Percentiles rank a stretch among this genome's conserved stretches.
These are phyloP conservation scores for Aspergillus caelatus DNA, from an alignment of 2,329 filamentous ascomycete species.

Conservation along the genomic window DNA sequence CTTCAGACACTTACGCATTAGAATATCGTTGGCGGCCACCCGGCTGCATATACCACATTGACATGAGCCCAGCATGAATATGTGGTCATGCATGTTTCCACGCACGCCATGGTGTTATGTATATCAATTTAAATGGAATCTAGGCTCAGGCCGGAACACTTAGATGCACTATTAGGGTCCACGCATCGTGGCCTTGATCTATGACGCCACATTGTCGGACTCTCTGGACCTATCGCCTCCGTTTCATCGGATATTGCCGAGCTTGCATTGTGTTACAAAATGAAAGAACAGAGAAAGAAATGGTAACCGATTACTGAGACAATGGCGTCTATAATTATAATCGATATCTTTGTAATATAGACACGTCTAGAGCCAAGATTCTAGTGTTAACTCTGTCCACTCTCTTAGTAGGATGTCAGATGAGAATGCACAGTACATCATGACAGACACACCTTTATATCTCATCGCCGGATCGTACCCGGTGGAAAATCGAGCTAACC, in stretches of 20 bases:
- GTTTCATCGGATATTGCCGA: neutral
- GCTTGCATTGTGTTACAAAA: neutral
- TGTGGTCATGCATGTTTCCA: neutral
- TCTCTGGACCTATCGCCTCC: neutral
- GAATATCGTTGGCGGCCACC: neutral
- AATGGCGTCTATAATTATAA: neutral
- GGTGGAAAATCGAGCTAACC: neutral
- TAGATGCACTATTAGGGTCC: neutral
- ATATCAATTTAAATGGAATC: neutral
- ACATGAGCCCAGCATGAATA: neutral
- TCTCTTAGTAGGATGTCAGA: too few relatives aligned
- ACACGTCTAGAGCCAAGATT: neutral
- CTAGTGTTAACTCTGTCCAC: too few relatives aligned
- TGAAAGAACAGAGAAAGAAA: neutral
- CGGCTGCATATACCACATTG: too few relatives aligned
- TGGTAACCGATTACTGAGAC: neutral
- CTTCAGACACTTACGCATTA: neutral
- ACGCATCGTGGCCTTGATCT: neutral
- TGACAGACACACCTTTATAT: neutral
- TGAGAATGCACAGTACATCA: too few relatives aligned
- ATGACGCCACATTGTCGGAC: neutral
- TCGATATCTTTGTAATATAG: neutral
- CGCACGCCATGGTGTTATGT: neutral
- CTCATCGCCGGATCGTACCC: too few relatives aligned
- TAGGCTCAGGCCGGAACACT: neutral